These are phyloP conservation scores for Cryphonectria parasitica DNA, from an alignment of 2,329 filamentous ascomycete species.

Conservation along the genomic window DNA sequence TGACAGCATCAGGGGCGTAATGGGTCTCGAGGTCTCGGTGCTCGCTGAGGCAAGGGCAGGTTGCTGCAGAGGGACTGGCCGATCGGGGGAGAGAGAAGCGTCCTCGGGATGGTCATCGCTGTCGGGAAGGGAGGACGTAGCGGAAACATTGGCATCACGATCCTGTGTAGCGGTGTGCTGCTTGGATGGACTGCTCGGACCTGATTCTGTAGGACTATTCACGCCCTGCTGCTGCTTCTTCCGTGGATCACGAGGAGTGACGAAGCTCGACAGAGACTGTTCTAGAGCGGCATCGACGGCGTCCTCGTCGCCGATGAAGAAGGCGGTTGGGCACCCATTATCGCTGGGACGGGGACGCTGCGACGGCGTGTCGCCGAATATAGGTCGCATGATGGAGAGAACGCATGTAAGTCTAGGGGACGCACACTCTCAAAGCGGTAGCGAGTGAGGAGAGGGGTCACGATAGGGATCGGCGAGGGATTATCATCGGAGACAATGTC, in stretches of 20 bases:
- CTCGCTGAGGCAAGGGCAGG: slow-evolving; percentile 20
- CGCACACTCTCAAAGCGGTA: slow-evolving; percentile 1
- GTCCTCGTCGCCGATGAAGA: slow-evolving; percentile 53
- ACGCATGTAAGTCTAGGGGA: slow-evolving; percentile 27
- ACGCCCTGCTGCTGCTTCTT: slow-evolving; percentile 37
- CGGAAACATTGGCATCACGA: slow-evolving; percentile 22
- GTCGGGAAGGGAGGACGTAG: slow-evolving; percentile 15
- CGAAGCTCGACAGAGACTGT: slow-evolving; percentile 35
- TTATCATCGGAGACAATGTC: slow-evolving; percentile 19
- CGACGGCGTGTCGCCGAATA: slow-evolving; percentile 49
- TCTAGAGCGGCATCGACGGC: slow-evolving; percentile 47
- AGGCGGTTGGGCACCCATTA: slow-evolving; percentile 39
- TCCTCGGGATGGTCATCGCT: slow-evolving; percentile 23
- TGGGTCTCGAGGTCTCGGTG: slow-evolving; percentile 44
- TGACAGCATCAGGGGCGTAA: slow-evolving; percentile 50
- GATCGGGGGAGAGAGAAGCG: slow-evolving; percentile 27
- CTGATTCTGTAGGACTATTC: slow-evolving; percentile 12
- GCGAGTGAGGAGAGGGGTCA: slow-evolving; percentile 4
- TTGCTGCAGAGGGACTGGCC: slow-evolving; percentile 15
- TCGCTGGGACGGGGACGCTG: slow-evolving; percentile 46
- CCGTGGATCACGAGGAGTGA: slow-evolving; percentile 39
- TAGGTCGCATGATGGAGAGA: slow-evolving; percentile 46
- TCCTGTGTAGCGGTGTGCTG: slow-evolving; percentile 21
- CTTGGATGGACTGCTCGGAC: slow-evolving; percentile 21
- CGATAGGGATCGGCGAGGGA: not conserved